Evolutionary conservation across 1,284 basidiomycete species (phyloP), one percentile per base, ranked within the genome.

Genomic region (Trichosporon sp.): DNA sequence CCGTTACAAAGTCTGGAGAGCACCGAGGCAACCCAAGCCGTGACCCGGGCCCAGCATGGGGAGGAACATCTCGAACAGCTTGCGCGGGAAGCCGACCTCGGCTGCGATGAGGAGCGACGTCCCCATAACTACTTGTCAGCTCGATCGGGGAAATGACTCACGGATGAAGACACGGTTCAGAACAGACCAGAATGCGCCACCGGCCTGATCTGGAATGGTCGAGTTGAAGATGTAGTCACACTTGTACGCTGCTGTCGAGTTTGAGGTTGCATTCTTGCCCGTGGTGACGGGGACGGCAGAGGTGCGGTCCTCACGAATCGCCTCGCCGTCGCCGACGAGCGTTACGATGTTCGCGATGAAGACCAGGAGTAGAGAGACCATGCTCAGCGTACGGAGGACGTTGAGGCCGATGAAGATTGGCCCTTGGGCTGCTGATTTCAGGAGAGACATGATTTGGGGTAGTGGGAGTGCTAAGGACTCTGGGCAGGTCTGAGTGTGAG

Each of bases 181-280:
- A 58, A 93, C 87, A 1, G 90, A 88, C 89, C 91, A 94, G 79
- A 93, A 92, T 1, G 86, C 86, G 16, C 92, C 91, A 2, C 89
- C 91, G 56, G 90, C 83, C 78, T 95, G 90, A 73, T 91, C 89
- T 0, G 91, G 91, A 4, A 94, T 89, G 1, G 90, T 69, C 5
- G 65, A 83, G 68, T 78, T 90, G 86, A 85, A 84, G 73, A 91
- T 86, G 75, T 92, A 92, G 71, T 90, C 88, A 69, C 86, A 86
- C 23, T 58, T 65, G 8, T 74, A 69, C 23, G 31, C 40, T 21
- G 29, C 9, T 14, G 54, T 32, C 16, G 27, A 21, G 11, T 19
- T 9, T 13, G 49, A 2, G 25, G 54, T 29, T 4, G 61, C 1
- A 16, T 33, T 6, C 32, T 37, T 9, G 27, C 34, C 13, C 1